Base-by-base conservation (phyloP, 2,329 filamentous ascomycete genomes). In the Capronia coronata region DNA sequence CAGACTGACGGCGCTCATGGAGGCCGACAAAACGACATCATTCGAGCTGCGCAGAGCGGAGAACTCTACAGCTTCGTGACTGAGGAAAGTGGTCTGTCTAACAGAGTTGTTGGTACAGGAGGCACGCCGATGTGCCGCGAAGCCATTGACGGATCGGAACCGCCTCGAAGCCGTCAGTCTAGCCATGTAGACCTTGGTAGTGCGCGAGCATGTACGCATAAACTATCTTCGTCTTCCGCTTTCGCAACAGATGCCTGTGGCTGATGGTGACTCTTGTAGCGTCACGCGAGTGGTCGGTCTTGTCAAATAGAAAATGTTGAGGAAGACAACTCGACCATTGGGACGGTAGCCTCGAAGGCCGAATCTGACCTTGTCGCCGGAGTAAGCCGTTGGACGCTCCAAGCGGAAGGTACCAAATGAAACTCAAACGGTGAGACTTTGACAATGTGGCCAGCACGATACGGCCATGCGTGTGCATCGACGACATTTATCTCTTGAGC, bases 401-500 rank as follows among this genome's bases (percentile, higher is more conserved):
- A n/a, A 9, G 7, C 29, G 7, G n/a, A 32, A 32, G 11, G 29
- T n/a, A n/a, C 7, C 29, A 32, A 7, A 32, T 32, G 11, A 3
- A 11, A 3, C 13, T n/a, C 7, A n/a, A 32, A 7, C 3, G 7
- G 29, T n/a, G 29, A 32, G 11, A 11, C 13, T 10, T 6, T 7
- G 29, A 32, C 7, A 3, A 32, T 27, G 3, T n/a, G 29, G 7
- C 11, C 7, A 10, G 5, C 23, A 7, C n/a, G 29, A 9, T 11
- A 32, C 11, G n/a, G 29, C 29, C 3, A 11, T 32, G 29, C 29
- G 29, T 11, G 7, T 8, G 29, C 29, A 9, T 32, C 13, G 13
- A 7, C 7, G n/a, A 16, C 7, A 6, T 18, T 51, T 32, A 56
- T 48, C 45, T 51, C 48, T 56, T 70, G 16, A 64, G 66, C 59